These are phyloP conservation scores for Cyamopsis tetragonoloba DNA, from an alignment of 306 rosid species.

Conservation along the genomic window DNA sequence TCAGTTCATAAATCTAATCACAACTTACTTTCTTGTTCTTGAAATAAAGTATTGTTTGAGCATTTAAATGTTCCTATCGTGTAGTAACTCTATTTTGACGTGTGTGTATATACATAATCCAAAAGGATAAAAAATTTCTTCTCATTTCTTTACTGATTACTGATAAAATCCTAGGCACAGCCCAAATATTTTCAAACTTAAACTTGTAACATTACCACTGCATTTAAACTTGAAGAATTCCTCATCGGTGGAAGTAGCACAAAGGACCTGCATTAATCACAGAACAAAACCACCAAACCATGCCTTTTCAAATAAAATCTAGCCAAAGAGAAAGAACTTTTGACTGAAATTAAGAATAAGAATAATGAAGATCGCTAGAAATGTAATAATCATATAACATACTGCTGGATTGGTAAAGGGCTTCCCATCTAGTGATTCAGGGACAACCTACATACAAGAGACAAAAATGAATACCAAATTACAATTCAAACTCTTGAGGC, in stretches of 20 bases:
- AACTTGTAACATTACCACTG: slow-evolving; percentile 44
- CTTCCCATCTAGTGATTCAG: slow-evolving; percentile 65
- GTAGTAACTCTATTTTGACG: too few species aligned
- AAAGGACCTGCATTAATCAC: slow-evolving; percentile 60
- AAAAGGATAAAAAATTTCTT: background rate
- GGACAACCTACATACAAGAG: slow-evolving; percentile 51
- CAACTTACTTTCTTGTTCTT: too few species aligned
- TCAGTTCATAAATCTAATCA: too few species aligned
- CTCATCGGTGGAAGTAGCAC: slow-evolving; percentile 77
- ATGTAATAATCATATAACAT: slow-evolving; percentile 28
- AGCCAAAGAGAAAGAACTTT: background rate
- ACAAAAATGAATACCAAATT: slow-evolving; percentile 4
- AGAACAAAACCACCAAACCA: slow-evolving; percentile 3
- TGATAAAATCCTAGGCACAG: background rate
- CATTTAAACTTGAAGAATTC: slow-evolving; percentile 71
- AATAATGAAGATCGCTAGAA: background rate
- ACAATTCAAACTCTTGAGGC: slow-evolving; percentile 1
- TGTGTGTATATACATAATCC: too few species aligned
- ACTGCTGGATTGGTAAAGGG: slow-evolving; percentile 60
- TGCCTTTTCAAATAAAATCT: background rate
- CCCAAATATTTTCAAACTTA: background rate
- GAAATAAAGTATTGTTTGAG: too few species aligned
- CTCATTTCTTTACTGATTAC: background rate
- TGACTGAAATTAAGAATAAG: background rate
- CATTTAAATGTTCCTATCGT: too few species aligned